Evolutionary conservation across 2,329 filamentous ascomycete species (phyloP), one percentile per base, ranked within the genome.

Genomic region (Penicillium glabrum): DNA sequence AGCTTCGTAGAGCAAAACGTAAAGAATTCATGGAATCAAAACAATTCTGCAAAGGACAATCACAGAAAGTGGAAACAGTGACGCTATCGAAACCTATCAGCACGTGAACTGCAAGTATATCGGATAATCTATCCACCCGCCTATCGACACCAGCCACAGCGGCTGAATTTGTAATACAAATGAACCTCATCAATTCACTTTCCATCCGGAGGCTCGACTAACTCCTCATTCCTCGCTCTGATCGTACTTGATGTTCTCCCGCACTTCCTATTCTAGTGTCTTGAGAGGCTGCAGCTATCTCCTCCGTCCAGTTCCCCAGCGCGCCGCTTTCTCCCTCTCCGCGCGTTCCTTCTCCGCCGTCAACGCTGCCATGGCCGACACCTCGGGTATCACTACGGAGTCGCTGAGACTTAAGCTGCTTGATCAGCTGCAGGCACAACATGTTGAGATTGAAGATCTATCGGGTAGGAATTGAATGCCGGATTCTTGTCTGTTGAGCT

Each of bases 361-460:
- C 43, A 67, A 73, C 69, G 68, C 72, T 55, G 70, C 73, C 51
- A 77, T 77, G 74, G 75, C 76, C 33, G 77, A 78, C 57, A 78
- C 83, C 48, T 80, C 80, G 33, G 82, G 82, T 61, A 87, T 96
- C 69, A 93, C 91, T 44, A 87, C 91, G 58, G 86, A 86, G 37
- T 83, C 82, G 48, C 81, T 98, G 53, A 86, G 83, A 69, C 78
- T 79, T 44, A 89, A 88, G 58, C 82, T 97, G 65, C 83, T 81
- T 37, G 80, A 88, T 66, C 86, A 87, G 62, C 81, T 97, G 53
- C 82, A 86, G 56, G 91, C 92, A 23, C 82, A 83, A 27, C 85
- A 96, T 77, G 91, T 96, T 61, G 88, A 95, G 68, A 91, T 97
- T 66, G 89, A 90, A 62, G 93, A 98, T 77, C 86, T 96, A 81